These are phyloP conservation scores for Fusarium denticulatum DNA, from an alignment of 2,329 filamentous ascomycete genomes.

Conservation along the genomic window DNA sequence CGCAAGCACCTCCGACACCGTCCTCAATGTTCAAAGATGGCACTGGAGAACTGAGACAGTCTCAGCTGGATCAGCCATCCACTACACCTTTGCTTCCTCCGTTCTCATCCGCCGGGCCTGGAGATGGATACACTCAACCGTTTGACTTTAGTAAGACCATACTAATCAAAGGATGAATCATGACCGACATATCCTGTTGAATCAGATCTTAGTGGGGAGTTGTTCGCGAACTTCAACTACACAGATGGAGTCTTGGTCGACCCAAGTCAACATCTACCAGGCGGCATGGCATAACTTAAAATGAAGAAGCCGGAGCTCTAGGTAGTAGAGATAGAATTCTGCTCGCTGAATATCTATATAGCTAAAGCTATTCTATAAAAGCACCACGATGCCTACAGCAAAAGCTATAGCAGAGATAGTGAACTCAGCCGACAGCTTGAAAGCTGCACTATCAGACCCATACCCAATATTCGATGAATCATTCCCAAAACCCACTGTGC, in stretches of 20 bases:
- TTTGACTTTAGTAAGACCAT: background rate
- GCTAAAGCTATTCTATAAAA: background rate
- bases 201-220: background rate
- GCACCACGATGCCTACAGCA: fast-evolving
- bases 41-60: background rate
- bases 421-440: background rate
- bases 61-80: fast-evolving
- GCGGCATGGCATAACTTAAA: fast-evolving
- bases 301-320: fast-evolving
- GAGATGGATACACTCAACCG: fast-evolving
- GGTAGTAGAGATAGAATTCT: background rate
- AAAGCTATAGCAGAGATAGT: background rate
- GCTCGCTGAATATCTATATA: too few species aligned
- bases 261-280: background rate
- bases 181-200: background rate
- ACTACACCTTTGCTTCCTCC: background rate
- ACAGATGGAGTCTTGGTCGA: background rate
- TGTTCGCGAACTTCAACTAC: fast-evolving
- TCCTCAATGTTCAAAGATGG: background rate
- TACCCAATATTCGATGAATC: conserved; percentile 2
- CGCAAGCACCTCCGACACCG: background rate
- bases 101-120: fast-evolving
- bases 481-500: conserved; percentile 2
- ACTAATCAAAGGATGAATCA: background rate
- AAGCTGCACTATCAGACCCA: background rate